Conservation (phyloP, 805 yeast species). For the Candida koratica region DNA sequence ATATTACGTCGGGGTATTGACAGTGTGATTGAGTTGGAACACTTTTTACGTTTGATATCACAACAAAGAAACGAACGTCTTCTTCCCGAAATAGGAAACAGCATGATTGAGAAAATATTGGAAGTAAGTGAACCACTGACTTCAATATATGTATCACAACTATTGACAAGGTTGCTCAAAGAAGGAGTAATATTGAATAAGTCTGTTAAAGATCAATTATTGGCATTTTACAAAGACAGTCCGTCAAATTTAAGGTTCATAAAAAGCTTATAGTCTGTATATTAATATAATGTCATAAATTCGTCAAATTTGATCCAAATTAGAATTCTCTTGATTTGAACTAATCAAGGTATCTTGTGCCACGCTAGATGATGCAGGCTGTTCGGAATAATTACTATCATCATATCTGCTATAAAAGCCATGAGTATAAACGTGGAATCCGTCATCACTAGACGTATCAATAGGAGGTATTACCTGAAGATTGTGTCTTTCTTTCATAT, state of each 20-base stretch:
- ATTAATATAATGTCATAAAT: slow-evolving; percentile 8
- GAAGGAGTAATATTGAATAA: slow-evolving; percentile 4
- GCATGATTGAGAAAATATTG: slow-evolving; percentile 19
- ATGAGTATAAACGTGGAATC: slow-evolving; percentile 41
- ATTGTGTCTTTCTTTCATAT: slow-evolving; percentile 29
- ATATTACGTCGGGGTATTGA: slow-evolving; percentile 5
- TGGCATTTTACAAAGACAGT: slow-evolving; percentile 1
- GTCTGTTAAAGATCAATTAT: background rate
- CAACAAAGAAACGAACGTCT: slow-evolving; percentile 4
- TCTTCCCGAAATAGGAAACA: slow-evolving; percentile 14
- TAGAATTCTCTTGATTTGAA: slow-evolving; percentile 13
- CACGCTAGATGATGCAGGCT: too few relatives aligned
- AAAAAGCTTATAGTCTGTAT: slow-evolving; percentile 1
- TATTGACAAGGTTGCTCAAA: slow-evolving; percentile 14
- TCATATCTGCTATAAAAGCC: slow-evolving; percentile 33
- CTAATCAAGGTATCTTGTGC: too few relatives aligned
- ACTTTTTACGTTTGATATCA: slow-evolving; percentile 8
- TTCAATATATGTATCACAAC: slow-evolving; percentile 22
- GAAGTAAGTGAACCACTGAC: background rate
- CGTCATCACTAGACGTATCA: slow-evolving; percentile 40
- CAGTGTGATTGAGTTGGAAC: slow-evolving; percentile 10
- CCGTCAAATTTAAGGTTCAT: slow-evolving; percentile 5
- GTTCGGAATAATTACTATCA: too few relatives aligned
- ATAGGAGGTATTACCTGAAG: slow-evolving; percentile 4
- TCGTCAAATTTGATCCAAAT: slow-evolving; percentile 9